phyloP scores from a whole-genome alignment of 2,329 filamentous ascomycete genomes.

The Graphiopsis chlorocephala region DNA sequence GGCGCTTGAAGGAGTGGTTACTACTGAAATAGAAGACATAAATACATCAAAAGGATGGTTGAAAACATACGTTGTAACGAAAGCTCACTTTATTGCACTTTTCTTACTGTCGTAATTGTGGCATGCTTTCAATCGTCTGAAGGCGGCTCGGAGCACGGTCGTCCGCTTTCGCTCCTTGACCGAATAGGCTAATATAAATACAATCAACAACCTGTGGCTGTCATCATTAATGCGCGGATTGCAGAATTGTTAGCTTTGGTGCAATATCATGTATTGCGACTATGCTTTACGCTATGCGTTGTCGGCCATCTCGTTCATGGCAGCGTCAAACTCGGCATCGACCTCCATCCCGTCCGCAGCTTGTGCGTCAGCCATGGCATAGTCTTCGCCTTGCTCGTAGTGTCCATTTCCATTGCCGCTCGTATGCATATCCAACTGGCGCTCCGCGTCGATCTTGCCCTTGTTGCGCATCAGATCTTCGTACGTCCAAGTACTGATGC shows the following conservation, averaged over 20 bases:
- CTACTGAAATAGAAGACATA: not conserved
- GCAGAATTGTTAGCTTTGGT: not conserved
- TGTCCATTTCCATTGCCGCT: slow-evolving; percentile 44
- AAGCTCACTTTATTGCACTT: not conserved
- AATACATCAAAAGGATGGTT: not conserved
- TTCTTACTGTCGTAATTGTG: not conserved
- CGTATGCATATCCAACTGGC: slow-evolving; percentile 29
- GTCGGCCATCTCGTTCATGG: slow-evolving; percentile 35
- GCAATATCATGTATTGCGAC: not conserved
- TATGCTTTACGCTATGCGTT: slow-evolving; percentile 27
- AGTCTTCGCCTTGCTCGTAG: slow-evolving; percentile 29
- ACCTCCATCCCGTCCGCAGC: slow-evolving; percentile 33
- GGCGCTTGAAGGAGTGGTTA: no score
- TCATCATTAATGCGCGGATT: not conserved
- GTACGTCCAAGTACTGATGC: slow-evolving; percentile 87
- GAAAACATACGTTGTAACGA: not conserved
- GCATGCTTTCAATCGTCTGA: not conserved
- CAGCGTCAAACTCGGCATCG: slow-evolving; percentile 36
- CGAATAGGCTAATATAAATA: slow-evolving; percentile 8
- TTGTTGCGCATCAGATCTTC: slow-evolving; percentile 76
- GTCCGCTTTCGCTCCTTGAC: not conserved
- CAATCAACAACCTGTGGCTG: not conserved
- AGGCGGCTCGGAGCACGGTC: not conserved
- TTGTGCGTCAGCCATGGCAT: slow-evolving; percentile 25
- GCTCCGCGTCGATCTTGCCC: slow-evolving; percentile 67